Percentiles rank a stretch among this genome's conserved stretches.
phyloP scores from a whole-genome alignment of 2,329 filamentous ascomycete species.

The Boeremia lycopersici region DNA sequence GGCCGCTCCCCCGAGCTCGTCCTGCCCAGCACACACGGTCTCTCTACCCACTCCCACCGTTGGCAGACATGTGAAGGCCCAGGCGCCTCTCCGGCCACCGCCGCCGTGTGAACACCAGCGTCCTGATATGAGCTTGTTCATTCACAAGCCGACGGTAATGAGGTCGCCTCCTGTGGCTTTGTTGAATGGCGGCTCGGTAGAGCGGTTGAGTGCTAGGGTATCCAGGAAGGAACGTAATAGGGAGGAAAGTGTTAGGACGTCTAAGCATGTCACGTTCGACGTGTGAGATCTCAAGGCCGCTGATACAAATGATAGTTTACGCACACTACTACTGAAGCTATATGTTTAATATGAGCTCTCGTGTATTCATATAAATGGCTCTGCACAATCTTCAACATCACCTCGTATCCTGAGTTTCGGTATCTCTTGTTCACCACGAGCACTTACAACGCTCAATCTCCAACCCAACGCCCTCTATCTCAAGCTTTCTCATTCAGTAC shows the following conservation, averaged over 20 bases:
- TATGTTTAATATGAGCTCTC: not conserved
- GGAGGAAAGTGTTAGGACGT: too few relatives aligned
- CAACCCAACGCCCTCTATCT: too few relatives aligned
- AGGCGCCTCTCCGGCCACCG: constrained; percentile 24
- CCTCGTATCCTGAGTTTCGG: too few relatives aligned
- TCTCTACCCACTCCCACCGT: not conserved
- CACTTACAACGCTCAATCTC: too few relatives aligned
- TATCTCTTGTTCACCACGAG: too few relatives aligned
- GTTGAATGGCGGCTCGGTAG: not conserved
- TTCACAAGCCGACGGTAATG: constrained; percentile 8
- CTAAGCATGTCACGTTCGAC: not conserved
- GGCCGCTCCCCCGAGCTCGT: constrained; percentile 16
- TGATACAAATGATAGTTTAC: not conserved
- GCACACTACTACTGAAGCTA: too few relatives aligned
- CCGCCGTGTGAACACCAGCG: constrained; percentile 27
- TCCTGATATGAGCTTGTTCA: constrained; percentile 32
- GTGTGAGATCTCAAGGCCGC: not conserved
- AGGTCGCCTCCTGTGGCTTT: constrained; percentile 16
- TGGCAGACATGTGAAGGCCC: constrained; percentile 4
- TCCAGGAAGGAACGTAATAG: not conserved
- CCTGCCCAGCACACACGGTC: not conserved
- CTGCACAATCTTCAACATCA: not conserved
- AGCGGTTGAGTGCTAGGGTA: not conserved
- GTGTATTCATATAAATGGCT: not conserved
- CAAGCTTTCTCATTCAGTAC: constrained; percentile 1